Percentiles rank a stretch among this genome's conserved stretches.
These are phyloP conservation scores for Ogataea sp. DNA, from an alignment of 805 yeast species.

Conservation along the genomic window DNA sequence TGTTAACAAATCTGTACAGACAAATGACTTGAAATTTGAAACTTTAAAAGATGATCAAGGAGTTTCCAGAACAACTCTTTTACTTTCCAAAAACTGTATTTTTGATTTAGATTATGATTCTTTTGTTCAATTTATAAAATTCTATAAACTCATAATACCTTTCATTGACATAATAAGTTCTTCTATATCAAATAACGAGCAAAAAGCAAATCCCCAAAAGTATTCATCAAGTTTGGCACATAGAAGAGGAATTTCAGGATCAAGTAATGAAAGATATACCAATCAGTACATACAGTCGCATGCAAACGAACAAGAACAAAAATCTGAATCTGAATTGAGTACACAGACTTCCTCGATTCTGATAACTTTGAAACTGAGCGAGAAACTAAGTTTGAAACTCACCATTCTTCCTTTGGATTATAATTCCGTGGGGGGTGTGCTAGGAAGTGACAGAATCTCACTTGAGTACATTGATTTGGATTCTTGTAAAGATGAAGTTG, in stretches of 20 bases:
- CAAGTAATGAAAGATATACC: too few relatives aligned
- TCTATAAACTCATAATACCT: slow-evolving; percentile 8
- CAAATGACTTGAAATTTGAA: slow-evolving; percentile 50
- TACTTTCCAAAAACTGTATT: slow-evolving; percentile 35
- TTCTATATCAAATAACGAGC: too few relatives aligned
- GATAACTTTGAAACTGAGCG: slow-evolving; percentile 17
- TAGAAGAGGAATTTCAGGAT: background rate
- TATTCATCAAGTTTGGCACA: background rate
- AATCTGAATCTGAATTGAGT: slow-evolving; percentile 18
- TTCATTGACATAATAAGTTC: slow-evolving; percentile 3
- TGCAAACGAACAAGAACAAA: background rate
- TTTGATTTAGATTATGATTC: slow-evolving; percentile 11
- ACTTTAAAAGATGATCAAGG: slow-evolving; percentile 19
- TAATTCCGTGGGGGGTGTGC: slow-evolving; percentile 24
- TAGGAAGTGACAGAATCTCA: slow-evolving; percentile 27
- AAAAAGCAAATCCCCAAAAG: too few relatives aligned
- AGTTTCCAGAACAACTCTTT: slow-evolving; percentile 24
- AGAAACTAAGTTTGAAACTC: slow-evolving; percentile 12
- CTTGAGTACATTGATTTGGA: too few relatives aligned
- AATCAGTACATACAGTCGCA: background rate
- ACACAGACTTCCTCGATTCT: slow-evolving; percentile 33
- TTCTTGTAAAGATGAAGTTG: background rate
- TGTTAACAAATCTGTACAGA: slow-evolving; percentile 10
- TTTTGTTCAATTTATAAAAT: slow-evolving; percentile 4
- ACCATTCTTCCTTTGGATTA: slow-evolving; percentile 37